Evolutionary conservation across 371 early-diverging fungal genomes (phyloP).

Genomic region (Mortierella sp.): DNA sequence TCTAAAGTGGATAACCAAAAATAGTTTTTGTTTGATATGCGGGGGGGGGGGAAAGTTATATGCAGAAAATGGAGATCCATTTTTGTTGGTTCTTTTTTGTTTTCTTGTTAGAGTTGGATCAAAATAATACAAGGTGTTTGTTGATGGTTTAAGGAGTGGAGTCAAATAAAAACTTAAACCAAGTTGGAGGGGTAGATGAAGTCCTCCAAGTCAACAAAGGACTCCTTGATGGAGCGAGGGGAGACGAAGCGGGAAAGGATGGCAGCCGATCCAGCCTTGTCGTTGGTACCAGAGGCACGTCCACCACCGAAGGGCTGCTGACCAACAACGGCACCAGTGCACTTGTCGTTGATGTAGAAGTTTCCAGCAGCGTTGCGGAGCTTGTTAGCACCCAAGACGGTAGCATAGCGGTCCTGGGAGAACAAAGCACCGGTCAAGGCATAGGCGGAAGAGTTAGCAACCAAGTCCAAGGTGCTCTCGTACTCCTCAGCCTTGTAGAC

Average conservation of each 20-base stretch:
- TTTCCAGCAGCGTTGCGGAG: conserved; percentile 95
- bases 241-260: conserved; percentile 89
- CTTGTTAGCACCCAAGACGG: conserved; percentile 75
- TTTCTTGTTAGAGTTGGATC: too few species aligned
- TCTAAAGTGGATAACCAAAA: too few species aligned
- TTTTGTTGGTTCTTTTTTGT: too few species aligned
- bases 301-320: conserved; percentile 99
- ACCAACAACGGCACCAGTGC: conserved; percentile 97
- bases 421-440: conserved; percentile 93
- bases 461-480: conserved; percentile 76
- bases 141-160: too few species aligned
- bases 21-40: too few species aligned
- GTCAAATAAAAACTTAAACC: conserved; percentile 55
- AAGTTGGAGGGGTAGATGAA: conserved; percentile 91
- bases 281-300: conserved; percentile 95
- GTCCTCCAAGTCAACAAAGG: conserved; percentile 83
- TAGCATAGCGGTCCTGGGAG: conserved; percentile 85
- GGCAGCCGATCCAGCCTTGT: conserved; percentile 88
- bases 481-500: conserved; percentile 88
- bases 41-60: too few species aligned
- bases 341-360: conserved; percentile 99
- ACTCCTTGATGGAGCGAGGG: conserved; percentile 96
- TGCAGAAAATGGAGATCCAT: too few species aligned
- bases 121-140: too few species aligned
- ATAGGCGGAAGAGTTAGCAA: conserved; percentile 86